A percentile compares a stretch with the other conserved stretches of the same genome.
These are phyloP conservation scores for Dissophora ornata DNA, from an alignment of 192 early-diverging fungal genomes.

Conservation along the genomic window DNA sequence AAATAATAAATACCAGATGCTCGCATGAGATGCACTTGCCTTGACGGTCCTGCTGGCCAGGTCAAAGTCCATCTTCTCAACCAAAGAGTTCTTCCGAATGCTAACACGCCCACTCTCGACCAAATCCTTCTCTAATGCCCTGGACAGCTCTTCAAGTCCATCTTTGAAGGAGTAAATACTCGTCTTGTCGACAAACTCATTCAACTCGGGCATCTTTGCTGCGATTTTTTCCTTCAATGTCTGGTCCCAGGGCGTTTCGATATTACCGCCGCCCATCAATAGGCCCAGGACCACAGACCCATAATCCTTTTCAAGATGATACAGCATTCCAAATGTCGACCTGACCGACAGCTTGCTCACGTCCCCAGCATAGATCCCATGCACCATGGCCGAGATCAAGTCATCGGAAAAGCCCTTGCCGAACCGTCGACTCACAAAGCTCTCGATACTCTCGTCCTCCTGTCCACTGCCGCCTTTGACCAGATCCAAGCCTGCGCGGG, in stretches of 20 bases:
- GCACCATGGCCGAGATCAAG: slow-evolving; percentile 87
- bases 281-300: slow-evolving; percentile 67
- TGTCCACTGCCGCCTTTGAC: slow-evolving; percentile 14
- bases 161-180: slow-evolving; percentile 88
- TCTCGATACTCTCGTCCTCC: slow-evolving; percentile 87
- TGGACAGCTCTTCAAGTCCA: slow-evolving; percentile 79
- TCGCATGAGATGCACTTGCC: slow-evolving; percentile 50
- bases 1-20: too few relatives aligned
- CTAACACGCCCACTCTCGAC: slow-evolving; percentile 64
- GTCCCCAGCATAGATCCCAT: slow-evolving; percentile 96
- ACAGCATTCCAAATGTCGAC: slow-evolving; percentile 78
- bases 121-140: slow-evolving; percentile 67
- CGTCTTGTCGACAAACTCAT: slow-evolving; percentile 64
- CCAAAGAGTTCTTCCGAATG: slow-evolving; percentile 59
- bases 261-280: slow-evolving; percentile 54
- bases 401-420: slow-evolving; percentile 79
- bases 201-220: slow-evolving; percentile 63
- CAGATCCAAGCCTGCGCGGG: slow-evolving; percentile 69
- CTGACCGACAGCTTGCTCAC: slow-evolving; percentile 78
- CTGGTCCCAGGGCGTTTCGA: slow-evolving; percentile 47
- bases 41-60: slow-evolving; percentile 46
- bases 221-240: slow-evolving; percentile 34
- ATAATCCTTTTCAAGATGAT: slow-evolving; percentile 70
- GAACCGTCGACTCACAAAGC: slow-evolving; percentile 85
- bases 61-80: slow-evolving; percentile 56